Conservation (phyloP, 257 asterid species). For the Mentha longifolia region DNA sequence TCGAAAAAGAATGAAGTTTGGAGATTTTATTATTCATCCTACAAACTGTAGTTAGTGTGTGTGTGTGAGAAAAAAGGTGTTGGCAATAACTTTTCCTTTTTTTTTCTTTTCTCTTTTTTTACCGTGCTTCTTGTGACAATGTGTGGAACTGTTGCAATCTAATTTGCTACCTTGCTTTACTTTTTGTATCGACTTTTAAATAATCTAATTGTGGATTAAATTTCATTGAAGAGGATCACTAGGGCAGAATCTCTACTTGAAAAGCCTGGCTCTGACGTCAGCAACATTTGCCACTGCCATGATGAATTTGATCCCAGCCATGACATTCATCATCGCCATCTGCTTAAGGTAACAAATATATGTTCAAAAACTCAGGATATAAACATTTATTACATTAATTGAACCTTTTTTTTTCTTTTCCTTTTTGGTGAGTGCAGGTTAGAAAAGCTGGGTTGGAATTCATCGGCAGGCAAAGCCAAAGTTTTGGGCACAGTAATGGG, state of each 20-base stretch:
- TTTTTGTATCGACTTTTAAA: too few species aligned
- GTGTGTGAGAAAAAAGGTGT: background rate
- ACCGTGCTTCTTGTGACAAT: conserved; percentile 34
- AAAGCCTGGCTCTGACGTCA: conserved; percentile 56
- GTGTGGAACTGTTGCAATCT: conserved; percentile 33
- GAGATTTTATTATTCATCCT: background rate
- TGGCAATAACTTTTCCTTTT: too few species aligned
- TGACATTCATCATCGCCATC: conserved; percentile 62
- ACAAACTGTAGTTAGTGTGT: background rate
- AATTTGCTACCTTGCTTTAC: background rate
- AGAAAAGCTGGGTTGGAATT: conserved; percentile 64
- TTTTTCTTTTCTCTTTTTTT: conserved; percentile 1
- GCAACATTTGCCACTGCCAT: conserved; percentile 68
- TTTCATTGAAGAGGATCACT: conserved; percentile 55
- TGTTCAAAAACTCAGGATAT: too few species aligned
- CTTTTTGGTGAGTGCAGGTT: conserved; percentile 38
- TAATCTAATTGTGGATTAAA: too few species aligned
- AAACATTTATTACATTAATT: background rate
- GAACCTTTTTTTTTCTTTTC: too few species aligned
- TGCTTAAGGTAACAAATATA: conserved; percentile 44
- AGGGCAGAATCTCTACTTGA: conserved; percentile 62
- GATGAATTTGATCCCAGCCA: conserved; percentile 69
- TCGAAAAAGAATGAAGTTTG: conserved; percentile 2
- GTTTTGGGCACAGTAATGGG: conserved; percentile 64
- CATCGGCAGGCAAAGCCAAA: conserved; percentile 72